These are phyloP conservation scores for Aspergillus ochraceus DNA, from an alignment of 2,329 filamentous ascomycete species.

Conservation along the genomic window DNA sequence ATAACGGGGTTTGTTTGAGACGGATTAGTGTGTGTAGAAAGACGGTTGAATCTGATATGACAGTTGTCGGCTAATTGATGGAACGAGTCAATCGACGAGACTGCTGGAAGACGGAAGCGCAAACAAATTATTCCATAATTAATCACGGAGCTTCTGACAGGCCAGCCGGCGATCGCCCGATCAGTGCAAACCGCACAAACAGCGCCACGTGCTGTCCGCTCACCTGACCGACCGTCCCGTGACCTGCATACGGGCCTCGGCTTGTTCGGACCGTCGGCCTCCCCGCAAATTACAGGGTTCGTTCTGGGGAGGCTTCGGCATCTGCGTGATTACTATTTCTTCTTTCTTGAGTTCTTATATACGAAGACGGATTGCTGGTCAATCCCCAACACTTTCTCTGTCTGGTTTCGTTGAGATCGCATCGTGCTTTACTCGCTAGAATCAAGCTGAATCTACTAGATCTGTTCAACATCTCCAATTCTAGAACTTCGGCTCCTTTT, in stretches of 20 bases:
- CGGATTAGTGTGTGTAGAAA: not conserved
- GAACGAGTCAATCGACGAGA: not conserved
- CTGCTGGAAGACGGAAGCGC: not conserved
- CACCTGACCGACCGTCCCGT: conserved; percentile 14
- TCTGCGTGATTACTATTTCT: not conserved
- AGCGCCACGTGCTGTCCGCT: conserved; percentile 3
- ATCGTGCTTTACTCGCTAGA: not conserved
- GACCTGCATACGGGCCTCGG: conserved; percentile 14
- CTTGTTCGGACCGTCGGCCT: conserved; percentile 17
- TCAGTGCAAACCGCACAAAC: conserved; percentile 21
- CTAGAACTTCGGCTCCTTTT: not conserved
- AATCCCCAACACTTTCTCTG: not conserved
- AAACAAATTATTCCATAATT: conserved; percentile 1
- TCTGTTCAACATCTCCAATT: not conserved
- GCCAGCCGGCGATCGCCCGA: conserved; percentile 4
- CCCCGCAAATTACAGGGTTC: not conserved
- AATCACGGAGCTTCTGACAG: conserved; percentile 15
- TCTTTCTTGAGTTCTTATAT: not conserved
- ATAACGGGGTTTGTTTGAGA: too few relatives aligned
- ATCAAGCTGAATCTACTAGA: not conserved
- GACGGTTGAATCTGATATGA: not conserved
- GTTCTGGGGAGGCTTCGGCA: not conserved
- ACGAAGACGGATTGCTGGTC: not conserved
- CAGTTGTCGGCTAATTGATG: not conserved
- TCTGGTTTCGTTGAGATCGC: not conserved